Percentiles rank a stretch among this genome's conserved stretches.
Conservation (phyloP, 208 protist genomes). For the Trypanosoma conorhini region DNA sequence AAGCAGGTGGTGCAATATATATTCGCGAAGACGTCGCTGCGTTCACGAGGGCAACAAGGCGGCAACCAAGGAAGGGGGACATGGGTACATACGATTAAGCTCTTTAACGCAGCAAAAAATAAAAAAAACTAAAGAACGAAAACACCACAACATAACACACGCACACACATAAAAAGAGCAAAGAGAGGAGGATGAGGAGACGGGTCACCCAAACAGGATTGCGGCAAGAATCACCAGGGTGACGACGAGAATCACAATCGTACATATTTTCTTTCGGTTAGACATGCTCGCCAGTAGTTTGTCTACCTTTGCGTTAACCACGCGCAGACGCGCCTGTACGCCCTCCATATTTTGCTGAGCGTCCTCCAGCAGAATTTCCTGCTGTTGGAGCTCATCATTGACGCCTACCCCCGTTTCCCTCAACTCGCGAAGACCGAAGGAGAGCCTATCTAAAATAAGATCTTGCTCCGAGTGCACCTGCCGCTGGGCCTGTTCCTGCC, state of each 20-base stretch:
- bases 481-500: conserved; percentile 56
- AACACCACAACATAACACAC: not conserved
- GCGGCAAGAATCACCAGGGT: conserved; percentile 15
- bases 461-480: conserved; percentile 74
- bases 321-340: conserved; percentile 63
- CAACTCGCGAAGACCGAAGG: conserved; percentile 76
- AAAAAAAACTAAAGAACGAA: not conserved
- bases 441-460: conserved; percentile 69
- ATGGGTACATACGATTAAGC: not conserved
- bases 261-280: conserved; percentile 81
- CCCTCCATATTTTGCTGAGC: conserved; percentile 63
- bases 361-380: conserved; percentile 67
- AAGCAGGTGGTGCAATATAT: not conserved
- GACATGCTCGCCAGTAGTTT: conserved; percentile 85
- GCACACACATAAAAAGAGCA: not conserved
- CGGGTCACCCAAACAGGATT: conserved; percentile 13
- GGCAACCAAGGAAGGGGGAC: not conserved
- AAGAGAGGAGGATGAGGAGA: conserved; percentile 8
- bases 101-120: not conserved
- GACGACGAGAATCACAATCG: conserved; percentile 37
- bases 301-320: conserved; percentile 81
- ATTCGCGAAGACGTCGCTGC: not conserved
- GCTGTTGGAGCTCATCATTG: conserved; percentile 67
- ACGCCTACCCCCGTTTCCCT: conserved; percentile 79
- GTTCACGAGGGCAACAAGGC: not conserved